Evolutionary conservation across 805 yeast genomes (phyloP).

Genomic region (Teunomyces aglyptinius): DNA sequence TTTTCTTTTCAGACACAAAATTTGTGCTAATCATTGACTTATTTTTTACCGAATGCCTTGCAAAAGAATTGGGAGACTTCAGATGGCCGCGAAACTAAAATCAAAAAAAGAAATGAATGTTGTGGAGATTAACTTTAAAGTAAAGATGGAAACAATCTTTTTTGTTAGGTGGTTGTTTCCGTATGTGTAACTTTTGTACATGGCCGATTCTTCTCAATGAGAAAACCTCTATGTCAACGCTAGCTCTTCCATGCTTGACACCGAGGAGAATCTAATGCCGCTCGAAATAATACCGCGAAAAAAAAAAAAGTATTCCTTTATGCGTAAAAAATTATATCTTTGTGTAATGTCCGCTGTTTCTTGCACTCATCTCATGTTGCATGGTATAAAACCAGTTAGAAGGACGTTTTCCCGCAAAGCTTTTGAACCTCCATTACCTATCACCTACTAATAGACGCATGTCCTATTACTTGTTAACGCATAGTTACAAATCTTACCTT

Average conservation of each 20-base stretch:
- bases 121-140: not conserved
- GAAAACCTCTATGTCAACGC: too few species aligned
- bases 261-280: too few species aligned
- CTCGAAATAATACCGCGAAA: not conserved
- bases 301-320: not conserved
- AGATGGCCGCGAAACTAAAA: not conserved
- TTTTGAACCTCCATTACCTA: not conserved
- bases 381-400: not conserved
- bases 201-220: too few species aligned
- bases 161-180: too few species aligned
- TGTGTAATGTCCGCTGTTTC: constrained; percentile 4
- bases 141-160: too few species aligned
- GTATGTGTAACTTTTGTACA: too few species aligned
- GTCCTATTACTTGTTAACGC: constrained; percentile 4
- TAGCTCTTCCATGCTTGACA: too few species aligned
- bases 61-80: not conserved
- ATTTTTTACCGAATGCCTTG: constrained; percentile 2
- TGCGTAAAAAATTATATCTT: not conserved
- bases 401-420: not conserved
- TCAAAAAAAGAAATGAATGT: not conserved
- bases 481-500: constrained; percentile 9
- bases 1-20: not conserved
- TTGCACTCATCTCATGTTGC: not conserved
- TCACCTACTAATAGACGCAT: not conserved
- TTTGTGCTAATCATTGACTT: not conserved